A percentile compares a stretch with the other conserved stretches of the same genome.
phyloP scores from a whole-genome alignment of 257 asterid species.

The Anisodus acutangulus region DNA sequence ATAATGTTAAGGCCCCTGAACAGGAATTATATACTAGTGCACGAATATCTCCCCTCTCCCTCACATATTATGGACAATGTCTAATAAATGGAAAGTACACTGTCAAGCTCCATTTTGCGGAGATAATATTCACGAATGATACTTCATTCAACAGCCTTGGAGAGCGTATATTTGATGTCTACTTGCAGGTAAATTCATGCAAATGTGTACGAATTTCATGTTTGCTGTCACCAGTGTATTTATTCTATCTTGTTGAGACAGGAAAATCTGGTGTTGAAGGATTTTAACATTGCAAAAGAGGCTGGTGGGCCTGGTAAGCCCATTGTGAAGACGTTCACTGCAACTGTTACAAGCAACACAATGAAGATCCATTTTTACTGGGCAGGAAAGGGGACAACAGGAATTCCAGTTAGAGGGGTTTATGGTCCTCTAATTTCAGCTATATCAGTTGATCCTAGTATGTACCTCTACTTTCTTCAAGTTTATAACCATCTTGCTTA shows the following conservation, averaged over 20 bases:
- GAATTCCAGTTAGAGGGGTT: conserved; percentile 81
- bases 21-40: conserved; percentile 67
- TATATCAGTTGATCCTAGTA: conserved; percentile 86
- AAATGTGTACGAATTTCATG: not conserved
- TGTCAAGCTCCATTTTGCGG: conserved; percentile 84
- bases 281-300: conserved; percentile 71
- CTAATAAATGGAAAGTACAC: conserved; percentile 81
- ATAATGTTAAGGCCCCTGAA: conserved; percentile 41
- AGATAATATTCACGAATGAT: conserved; percentile 73
- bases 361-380: conserved; percentile 83
- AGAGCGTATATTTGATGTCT: conserved; percentile 79
- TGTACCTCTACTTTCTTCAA: conserved; percentile 34
- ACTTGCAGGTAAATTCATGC: conserved; percentile 68
- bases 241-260: conserved; percentile 29
- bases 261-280: conserved; percentile 68
- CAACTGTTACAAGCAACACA: conserved; percentile 54
- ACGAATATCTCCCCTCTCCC: conserved; percentile 80
- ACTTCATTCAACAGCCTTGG: conserved; percentile 75
- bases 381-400: conserved; percentile 93
- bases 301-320: conserved; percentile 86
- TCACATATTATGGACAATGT: conserved; percentile 87
- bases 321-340: conserved; percentile 58
- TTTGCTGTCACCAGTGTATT: not conserved
- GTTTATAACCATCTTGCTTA: not conserved
- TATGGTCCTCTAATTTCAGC: conserved; percentile 94